Base-by-base conservation (phyloP, 106 monocot genomes). In the Dendrobium nobile region DNA sequence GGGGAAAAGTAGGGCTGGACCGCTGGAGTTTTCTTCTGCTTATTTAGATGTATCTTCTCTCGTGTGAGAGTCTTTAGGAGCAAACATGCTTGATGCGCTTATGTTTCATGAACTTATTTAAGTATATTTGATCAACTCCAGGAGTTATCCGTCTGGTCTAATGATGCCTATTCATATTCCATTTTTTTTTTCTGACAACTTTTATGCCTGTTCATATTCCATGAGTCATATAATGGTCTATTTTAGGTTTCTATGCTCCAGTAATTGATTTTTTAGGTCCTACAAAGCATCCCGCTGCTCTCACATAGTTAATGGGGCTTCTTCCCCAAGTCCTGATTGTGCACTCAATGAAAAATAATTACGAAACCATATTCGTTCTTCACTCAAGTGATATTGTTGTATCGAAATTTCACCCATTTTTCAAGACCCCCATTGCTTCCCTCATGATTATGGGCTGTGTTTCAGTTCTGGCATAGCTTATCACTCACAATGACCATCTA, bases 261-360 rank as follows among this genome's bases (percentile, higher is more conserved):
- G 28, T 37, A 70, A 37, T 70, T 70, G 31, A 1, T 10, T 7
- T 37, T 37, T 33, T 33, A 37, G 37, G 37, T 2, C 26, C 9
- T 26, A 33, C 33, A 37, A 16, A 70, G 11, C 37, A 70, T 37
- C 61, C 19, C 18, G 22, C 20, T 61, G 61, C 61, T 31, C 11
- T 1, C 26, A 68, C 68, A 31, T 13, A 11, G 31, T 70, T 70
- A 70, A 16, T 37, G 4, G 10, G 33, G 33, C 70, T 70, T 70
- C 70, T 70, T 70, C 24, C 22, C 37, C 70, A 37, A 70, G 70
- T 70, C 9, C 70, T 61, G 61, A 61, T 61, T 61, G 61, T 22
- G n/a, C 61, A 5, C 61, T 61, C 61, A 22, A 22, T 0, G 22
- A 7, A 61, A 61, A 20, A 61, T 22, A 19, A n/a, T 51, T 19